These are phyloP conservation scores for Vicia villosa DNA, from an alignment of 306 rosid genomes.

Conservation along the genomic window DNA sequence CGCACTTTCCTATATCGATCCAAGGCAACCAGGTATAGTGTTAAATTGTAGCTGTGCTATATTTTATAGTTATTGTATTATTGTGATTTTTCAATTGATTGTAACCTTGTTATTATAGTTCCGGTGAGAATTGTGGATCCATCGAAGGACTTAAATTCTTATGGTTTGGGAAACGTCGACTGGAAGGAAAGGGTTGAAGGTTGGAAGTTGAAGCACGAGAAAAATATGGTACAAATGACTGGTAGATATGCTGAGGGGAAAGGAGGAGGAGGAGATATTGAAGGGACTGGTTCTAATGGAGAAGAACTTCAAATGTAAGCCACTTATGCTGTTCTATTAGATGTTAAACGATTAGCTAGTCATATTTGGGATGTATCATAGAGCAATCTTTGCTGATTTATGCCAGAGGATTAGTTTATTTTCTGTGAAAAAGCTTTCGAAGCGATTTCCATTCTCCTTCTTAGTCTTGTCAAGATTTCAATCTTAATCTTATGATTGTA, in stretches of 20 bases:
- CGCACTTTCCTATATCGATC: conserved; percentile 69
- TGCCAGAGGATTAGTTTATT: background rate
- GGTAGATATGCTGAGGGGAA: conserved; percentile 84
- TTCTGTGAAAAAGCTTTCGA: conserved; percentile 14
- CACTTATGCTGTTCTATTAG: background rate
- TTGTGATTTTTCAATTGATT: conserved; percentile 29
- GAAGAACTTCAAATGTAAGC: conserved; percentile 96
- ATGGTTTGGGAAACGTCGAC: conserved; percentile 98
- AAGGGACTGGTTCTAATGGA: conserved; percentile 98
- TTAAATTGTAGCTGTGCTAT: conserved; percentile 22
- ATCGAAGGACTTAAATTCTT: conserved; percentile 91
- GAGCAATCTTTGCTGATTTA: background rate
- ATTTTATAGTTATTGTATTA: conserved; percentile 23
- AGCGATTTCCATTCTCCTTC: background rate
- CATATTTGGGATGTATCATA: conserved; percentile 4
- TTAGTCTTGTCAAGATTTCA: background rate
- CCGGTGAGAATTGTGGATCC: conserved; percentile 93
- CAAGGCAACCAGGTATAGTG: conserved; percentile 85
- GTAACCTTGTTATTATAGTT: conserved; percentile 52
- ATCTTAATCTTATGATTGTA: background rate
- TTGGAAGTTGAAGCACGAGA: conserved; percentile 97
- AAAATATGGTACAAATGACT: conserved; percentile 72
- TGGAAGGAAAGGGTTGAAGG: conserved; percentile 99
- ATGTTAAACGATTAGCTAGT: conserved; percentile 21
- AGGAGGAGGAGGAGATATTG: conserved; percentile 77